Conservation (phyloP, 2,329 filamentous ascomycete genomes). For the Elsinoe batatas region DNA sequence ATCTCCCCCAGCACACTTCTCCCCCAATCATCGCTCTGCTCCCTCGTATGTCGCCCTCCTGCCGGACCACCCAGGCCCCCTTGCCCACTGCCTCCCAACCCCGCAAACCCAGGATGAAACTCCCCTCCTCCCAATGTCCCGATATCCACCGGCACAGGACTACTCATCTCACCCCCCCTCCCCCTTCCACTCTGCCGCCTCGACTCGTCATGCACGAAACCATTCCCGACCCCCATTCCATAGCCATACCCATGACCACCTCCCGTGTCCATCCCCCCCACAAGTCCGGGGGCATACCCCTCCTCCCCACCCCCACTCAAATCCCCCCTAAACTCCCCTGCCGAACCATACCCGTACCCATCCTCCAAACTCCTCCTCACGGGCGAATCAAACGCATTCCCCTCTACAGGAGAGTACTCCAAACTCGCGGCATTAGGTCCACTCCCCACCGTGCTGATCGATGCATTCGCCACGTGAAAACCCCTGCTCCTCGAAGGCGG, state of each 20-base stretch:
- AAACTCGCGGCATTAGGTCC: constrained; percentile 3
- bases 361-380: constrained; percentile 5
- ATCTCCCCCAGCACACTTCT: constrained; percentile 8
- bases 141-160: constrained; percentile 2
- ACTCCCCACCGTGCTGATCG: background rate
- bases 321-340: background rate
- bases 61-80: background rate
- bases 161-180: background rate
- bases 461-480: background rate
- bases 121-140: background rate
- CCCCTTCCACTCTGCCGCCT: background rate
- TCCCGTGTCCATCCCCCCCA: background rate
- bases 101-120: constrained; percentile 4
- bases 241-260: background rate
- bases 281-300: constrained; percentile 2
- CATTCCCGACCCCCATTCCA: background rate
- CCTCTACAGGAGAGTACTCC: constrained; percentile 10
- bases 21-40: constrained; percentile 10
- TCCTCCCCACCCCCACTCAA: constrained; percentile 1
- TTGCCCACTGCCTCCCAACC: background rate
- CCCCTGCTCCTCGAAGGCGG: background rate
- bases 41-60: background rate
- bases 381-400: constrained; percentile 11
- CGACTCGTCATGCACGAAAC: background rate
- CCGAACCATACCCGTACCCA: background rate